These are phyloP conservation scores for Suillus hirtellus DNA, from an alignment of 768 basidiomycete species.

Conservation along the genomic window DNA sequence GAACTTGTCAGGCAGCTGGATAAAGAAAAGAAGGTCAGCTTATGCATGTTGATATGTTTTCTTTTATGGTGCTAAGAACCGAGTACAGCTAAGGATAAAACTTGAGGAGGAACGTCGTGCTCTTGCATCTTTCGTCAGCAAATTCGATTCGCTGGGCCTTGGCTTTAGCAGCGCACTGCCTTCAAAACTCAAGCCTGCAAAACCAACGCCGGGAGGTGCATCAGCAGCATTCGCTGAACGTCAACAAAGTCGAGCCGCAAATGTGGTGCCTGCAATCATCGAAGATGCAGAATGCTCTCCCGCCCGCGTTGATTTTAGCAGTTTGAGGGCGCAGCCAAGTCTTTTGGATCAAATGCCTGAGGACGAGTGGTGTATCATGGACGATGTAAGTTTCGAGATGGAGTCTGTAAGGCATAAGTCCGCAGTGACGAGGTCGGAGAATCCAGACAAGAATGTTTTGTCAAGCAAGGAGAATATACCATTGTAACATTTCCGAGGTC, in stretches of 20 bases:
- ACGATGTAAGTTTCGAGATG: conserved; percentile 56
- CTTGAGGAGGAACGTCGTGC: conserved; percentile 80
- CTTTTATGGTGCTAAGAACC: background rate
- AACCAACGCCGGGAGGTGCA: conserved; percentile 54
- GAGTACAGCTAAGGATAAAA: conserved; percentile 50
- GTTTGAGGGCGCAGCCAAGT: conserved; percentile 44
- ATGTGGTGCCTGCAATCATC: conserved; percentile 26
- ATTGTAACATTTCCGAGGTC: conserved; percentile 8
- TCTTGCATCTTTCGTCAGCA: conserved; percentile 76
- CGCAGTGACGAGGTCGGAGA: conserved; percentile 35
- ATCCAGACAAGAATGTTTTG: conserved; percentile 28
- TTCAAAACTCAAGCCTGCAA: conserved; percentile 47
- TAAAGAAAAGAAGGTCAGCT: conserved; percentile 68
- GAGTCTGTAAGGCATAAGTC: conserved; percentile 27
- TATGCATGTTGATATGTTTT: background rate
- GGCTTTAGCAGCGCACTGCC: conserved; percentile 37
- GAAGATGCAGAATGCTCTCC: conserved; percentile 50
- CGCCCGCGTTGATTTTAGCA: conserved; percentile 41
- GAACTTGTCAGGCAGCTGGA: conserved; percentile 77
- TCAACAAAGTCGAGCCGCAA: conserved; percentile 35
- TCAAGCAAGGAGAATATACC: conserved; percentile 30
- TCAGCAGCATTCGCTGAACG: conserved; percentile 50
- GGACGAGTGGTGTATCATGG: conserved; percentile 47
- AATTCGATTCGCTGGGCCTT: conserved; percentile 75
- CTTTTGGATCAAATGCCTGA: conserved; percentile 62